Conservation (phyloP, 805 yeast genomes). For the Metschnikowia kunwiensis region DNA sequence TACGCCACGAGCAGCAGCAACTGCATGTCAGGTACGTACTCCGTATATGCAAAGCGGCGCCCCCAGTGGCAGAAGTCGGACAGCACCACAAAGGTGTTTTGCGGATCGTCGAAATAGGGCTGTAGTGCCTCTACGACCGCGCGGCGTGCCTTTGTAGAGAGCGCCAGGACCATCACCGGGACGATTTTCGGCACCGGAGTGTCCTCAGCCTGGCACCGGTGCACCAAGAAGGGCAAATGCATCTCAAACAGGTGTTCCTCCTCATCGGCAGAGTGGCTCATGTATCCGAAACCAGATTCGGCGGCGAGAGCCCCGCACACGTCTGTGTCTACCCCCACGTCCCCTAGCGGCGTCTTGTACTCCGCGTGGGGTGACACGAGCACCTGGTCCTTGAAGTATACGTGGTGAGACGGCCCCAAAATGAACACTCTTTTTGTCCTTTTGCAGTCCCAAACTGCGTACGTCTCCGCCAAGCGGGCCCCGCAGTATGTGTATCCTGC, state of each 20-base stretch:
- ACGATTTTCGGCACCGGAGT: constrained; percentile 49
- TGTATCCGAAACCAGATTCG: constrained; percentile 39
- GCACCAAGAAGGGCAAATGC: constrained; percentile 78
- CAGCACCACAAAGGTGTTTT: constrained; percentile 72
- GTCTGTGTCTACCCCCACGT: constrained; percentile 60
- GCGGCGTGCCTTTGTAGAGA: constrained; percentile 43
- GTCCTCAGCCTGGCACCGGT: constrained; percentile 37
- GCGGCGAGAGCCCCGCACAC: constrained; percentile 35
- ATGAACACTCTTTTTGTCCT: constrained; percentile 64
- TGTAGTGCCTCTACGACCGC: constrained; percentile 47
- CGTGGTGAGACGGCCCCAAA: constrained; percentile 92
- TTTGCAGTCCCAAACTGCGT: constrained; percentile 62
- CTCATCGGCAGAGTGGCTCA: constrained; percentile 63
- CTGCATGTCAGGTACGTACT: constrained; percentile 23
- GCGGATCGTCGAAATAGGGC: constrained; percentile 52
- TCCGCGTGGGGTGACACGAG: constrained; percentile 48
- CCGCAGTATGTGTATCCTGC: constrained; percentile 93
- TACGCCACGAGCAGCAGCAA: constrained; percentile 6
- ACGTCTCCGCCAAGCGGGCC: constrained; percentile 70
- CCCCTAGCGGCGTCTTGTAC: constrained; percentile 84
- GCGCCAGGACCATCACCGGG: constrained; percentile 77
- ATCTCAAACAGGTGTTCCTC: constrained; percentile 93
- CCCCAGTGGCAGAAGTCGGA: constrained; percentile 97
- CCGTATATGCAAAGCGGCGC: constrained; percentile 42
- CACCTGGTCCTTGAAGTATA: constrained; percentile 64